Evolutionary conservation across 2,329 filamentous ascomycete species (phyloP), one percentile per base, ranked within the genome.

Genomic region (Leptodontidium sp.): DNA sequence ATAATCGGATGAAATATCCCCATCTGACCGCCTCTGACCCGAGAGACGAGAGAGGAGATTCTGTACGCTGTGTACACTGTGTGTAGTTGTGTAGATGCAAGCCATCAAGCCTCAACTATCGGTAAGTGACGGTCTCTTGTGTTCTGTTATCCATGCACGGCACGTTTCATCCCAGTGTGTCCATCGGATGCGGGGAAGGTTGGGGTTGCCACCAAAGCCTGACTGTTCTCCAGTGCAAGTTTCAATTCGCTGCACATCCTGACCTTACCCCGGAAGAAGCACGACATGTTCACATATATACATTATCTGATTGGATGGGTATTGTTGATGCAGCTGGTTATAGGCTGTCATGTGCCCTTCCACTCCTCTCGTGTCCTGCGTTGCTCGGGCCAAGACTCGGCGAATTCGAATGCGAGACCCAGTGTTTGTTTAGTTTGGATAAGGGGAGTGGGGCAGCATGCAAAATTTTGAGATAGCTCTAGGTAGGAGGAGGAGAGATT

Each of bases 321-420:
- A 52, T 38, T 43, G 32, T 43, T 24, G 53, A 40, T 57, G 15
- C 47, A 24, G 47, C 21, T 50, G 43, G 8, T 8, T 3, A 47
- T 17, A 14, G 43, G 32, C 53, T 43, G 32, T 58, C 53, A 58
- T 38, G 53, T 58, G 21, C 21, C 21, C 21, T 21, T 21, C 21
- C 21, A 21, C 21, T 21, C 21, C 21, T 21, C 21, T 21, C 21
- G 21, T 21, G 50, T 29, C 32, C 53, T 40, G 17, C n/a, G 1
- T 1, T 38, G 38, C 53, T 58, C 53, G 53, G 53, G 53, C 53
- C 53, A 58, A 58, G 53, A 24, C 53, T 58, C 53, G 53, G 53
- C 53, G 32, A 58, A 58, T 58, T 58, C 9, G 29, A 32, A 32
- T 8, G 9, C n/a, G 9, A 21, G 47, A 50, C 47, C n/a, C 21